These are phyloP conservation scores for Epichloe sp. DNA, from an alignment of 2,329 filamentous ascomycete species.

Conservation along the genomic window DNA sequence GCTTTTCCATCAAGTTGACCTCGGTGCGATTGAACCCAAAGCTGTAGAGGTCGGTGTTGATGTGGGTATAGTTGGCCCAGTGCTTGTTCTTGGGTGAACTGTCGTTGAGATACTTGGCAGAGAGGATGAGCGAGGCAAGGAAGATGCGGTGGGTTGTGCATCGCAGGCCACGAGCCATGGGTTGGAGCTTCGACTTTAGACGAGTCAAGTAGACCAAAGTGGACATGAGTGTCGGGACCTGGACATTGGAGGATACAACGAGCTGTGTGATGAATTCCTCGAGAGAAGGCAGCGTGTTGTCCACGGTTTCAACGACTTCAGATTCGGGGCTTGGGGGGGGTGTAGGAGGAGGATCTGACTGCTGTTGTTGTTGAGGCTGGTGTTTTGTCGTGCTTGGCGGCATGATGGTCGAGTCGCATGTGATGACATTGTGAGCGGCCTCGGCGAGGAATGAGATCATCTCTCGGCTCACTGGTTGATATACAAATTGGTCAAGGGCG, in stretches of 20 bases:
- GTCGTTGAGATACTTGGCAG: conserved; percentile 97
- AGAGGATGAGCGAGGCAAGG: conserved; percentile 69
- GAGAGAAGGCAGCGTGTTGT: conserved; percentile 57
- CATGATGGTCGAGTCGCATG: conserved; percentile 55
- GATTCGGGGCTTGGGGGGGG: conserved; percentile 41
- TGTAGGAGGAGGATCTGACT: conserved; percentile 27
- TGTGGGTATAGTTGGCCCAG: conserved; percentile 86
- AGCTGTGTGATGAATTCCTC: conserved; percentile 87
- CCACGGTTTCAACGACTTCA: conserved; percentile 31
- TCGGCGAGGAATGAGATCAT: conserved; percentile 69
- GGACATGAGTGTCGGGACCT: conserved; percentile 95
- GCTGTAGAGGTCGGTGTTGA: conserved; percentile 48
- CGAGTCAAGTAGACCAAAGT: conserved; percentile 86
- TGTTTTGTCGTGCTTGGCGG: conserved; percentile 25
- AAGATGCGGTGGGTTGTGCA: conserved; percentile 98
- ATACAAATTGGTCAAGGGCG: conserved; percentile 71
- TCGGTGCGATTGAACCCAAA: conserved; percentile 92
- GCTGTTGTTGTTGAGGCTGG: neutral
- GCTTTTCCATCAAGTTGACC: conserved; percentile 99
- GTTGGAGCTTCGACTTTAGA: conserved; percentile 72
- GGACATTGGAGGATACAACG: conserved; percentile 85
- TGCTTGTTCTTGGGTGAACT: conserved; percentile 99
- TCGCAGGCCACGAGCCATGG: conserved; percentile 88
- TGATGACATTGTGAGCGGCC: conserved; percentile 65
- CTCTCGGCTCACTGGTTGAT: conserved; percentile 56